Conservation (phyloP, 163 green algal species). For the Smithsoniella earleae region DNA sequence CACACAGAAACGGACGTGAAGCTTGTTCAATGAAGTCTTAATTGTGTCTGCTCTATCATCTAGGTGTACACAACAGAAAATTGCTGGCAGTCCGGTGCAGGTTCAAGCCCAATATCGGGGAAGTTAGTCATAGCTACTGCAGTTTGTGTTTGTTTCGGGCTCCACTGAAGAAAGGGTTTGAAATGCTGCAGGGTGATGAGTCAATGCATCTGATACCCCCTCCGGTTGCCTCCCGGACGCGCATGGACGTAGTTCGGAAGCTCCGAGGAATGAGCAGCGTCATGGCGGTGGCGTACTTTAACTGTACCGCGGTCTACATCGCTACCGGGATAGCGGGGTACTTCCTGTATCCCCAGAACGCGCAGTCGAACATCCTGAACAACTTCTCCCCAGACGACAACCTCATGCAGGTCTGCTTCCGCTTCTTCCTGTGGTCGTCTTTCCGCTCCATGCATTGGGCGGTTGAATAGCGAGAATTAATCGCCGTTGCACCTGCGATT, state of each 20-base stretch:
- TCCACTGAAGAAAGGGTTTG: no score
- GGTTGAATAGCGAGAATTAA: not conserved
- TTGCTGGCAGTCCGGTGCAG: no score
- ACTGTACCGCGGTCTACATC: slow-evolving; percentile 3
- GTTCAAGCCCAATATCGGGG: no score
- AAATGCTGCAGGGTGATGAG: no score
- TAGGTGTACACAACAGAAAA: no score
- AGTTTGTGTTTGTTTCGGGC: no score
- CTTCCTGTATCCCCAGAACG: not conserved
- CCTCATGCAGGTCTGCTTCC: slow-evolving; percentile 3
- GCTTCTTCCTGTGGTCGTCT: not conserved
- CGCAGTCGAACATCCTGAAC: slow-evolving; percentile 16
- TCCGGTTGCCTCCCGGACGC: no score
- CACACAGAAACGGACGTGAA: no score
- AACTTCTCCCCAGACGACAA: slow-evolving; percentile 13
- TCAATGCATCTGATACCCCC: no score
- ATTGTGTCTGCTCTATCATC: no score
- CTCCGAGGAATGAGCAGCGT: not conserved
- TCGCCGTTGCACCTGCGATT: not conserved
- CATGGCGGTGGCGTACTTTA: not conserved
- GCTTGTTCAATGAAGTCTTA: no score
- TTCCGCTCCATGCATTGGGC: not conserved
- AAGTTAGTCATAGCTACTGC: no score
- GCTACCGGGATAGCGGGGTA: not conserved
- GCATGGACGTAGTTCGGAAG: not conserved